Conservation (phyloP, 129 eudicot genomes). For the Tagetes erecta region DNA sequence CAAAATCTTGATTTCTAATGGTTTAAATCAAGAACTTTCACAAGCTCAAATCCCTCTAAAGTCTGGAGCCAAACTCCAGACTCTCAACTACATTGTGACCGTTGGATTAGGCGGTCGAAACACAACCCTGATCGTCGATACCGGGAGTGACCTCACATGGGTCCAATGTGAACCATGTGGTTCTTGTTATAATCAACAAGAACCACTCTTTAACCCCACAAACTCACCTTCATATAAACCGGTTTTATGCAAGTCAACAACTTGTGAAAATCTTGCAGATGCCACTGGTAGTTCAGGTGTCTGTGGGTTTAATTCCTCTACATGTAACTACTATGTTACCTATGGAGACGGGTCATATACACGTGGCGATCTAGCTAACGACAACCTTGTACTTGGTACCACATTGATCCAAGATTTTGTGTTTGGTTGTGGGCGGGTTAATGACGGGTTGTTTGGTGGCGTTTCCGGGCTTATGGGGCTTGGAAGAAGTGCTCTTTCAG, state of each 20-base stretch:
- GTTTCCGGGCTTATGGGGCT: conserved; percentile 90
- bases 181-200: conserved; percentile 73
- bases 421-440: conserved; percentile 87
- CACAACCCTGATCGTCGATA: conserved; percentile 75
- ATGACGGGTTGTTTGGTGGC: conserved; percentile 75
- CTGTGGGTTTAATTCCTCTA: conserved; percentile 46
- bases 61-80: conserved; percentile 74
- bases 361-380: conserved; percentile 61
- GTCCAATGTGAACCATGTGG: conserved; percentile 89
- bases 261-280: conserved; percentile 55
- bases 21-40: conserved; percentile 37
- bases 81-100: conserved; percentile 69
- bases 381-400: conserved; percentile 52
- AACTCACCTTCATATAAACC: conserved; percentile 57
- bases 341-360: conserved; percentile 95
- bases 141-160: conserved; percentile 96
- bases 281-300: conserved; percentile 60
- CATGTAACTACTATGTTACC: conserved; percentile 62
- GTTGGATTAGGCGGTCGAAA: conserved; percentile 60
- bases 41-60: conserved; percentile 65
- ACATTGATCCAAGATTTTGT: conserved; percentile 43
- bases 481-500: conserved; percentile 72
- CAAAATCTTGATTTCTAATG: conserved; percentile 32
- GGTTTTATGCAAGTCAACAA: conserved; percentile 56
- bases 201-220: conserved; percentile 72